Evolutionary conservation across 2,329 filamentous ascomycete genomes (phyloP).

Genomic region (Fusarium sp.): DNA sequence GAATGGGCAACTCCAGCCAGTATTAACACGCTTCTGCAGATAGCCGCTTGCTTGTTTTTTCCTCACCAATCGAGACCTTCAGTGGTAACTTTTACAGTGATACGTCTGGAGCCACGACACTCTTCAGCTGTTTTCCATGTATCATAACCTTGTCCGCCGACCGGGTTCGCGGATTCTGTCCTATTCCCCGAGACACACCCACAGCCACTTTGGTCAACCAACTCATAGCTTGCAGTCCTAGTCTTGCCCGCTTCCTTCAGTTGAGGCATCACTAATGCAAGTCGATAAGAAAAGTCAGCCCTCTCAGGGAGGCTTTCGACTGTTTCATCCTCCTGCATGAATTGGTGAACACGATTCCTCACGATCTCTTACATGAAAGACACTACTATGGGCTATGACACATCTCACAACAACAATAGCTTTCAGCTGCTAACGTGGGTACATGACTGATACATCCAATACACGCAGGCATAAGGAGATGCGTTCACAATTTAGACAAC

Average conservation of each 20-base stretch:
- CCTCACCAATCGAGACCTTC: not conserved
- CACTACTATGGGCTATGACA: not conserved
- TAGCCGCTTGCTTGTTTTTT: not conserved
- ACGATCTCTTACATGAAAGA: not conserved
- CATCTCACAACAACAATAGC: not conserved
- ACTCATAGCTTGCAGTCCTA: not conserved
- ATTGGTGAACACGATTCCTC: slow-evolving; percentile 4
- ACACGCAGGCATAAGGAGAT: not conserved
- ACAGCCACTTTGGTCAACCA: slow-evolving; percentile 10
- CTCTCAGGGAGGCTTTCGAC: not conserved
- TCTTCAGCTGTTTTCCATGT: not conserved
- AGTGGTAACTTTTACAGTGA: not conserved
- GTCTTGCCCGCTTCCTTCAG: slow-evolving; percentile 5
- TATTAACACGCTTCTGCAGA: not conserved
- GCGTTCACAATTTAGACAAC: not conserved
- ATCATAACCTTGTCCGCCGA: slow-evolving; percentile 2
- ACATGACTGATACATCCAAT: slow-evolving; percentile 8
- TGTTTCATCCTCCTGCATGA: slow-evolving; percentile 16
- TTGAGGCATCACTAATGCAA: slow-evolving; percentile 10
- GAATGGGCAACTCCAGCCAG: not conserved
- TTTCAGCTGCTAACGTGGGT: not conserved
- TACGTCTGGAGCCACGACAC: not conserved
- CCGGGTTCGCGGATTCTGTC: slow-evolving; percentile 29
- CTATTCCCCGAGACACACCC: slow-evolving; percentile 22
- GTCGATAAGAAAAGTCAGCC: not conserved